A percentile compares a stretch with the other conserved stretches of the same genome.
Evolutionary conservation across 805 yeast species (phyloP).

Genomic region (Wickerhamiella vanderwaltii): DNA sequence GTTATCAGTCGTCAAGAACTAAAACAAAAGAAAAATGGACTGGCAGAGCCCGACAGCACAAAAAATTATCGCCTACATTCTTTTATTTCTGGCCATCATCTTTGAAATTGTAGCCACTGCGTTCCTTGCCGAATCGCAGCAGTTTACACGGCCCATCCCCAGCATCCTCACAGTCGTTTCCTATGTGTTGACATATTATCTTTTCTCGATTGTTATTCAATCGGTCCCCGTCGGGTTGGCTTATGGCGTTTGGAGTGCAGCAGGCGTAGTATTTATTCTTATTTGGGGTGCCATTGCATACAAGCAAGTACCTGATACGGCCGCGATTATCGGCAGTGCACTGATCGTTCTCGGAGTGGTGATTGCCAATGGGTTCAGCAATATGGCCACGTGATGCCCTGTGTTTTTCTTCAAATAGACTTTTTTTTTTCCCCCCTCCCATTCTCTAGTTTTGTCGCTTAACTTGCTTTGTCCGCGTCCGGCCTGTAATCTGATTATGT

Average conservation of each 20-base stretch:
- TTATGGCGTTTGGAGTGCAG: slow-evolving; percentile 12
- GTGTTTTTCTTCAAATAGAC: too few species aligned
- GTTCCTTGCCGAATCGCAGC: slow-evolving; percentile 5
- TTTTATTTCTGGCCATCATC: slow-evolving; percentile 3
- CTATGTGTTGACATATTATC: slow-evolving; percentile 5
- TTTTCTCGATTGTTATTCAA: slow-evolving; percentile 6
- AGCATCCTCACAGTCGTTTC: slow-evolving; percentile 3
- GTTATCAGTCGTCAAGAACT: too few species aligned
- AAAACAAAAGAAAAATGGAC: too few species aligned
- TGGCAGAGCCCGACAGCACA: too few species aligned
- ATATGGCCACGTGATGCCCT: too few species aligned
- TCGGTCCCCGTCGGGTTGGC: slow-evolving; percentile 9
- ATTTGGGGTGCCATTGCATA: slow-evolving; percentile 7
- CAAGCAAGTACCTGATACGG: slow-evolving; percentile 7
- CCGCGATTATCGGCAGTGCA: slow-evolving; percentile 6
- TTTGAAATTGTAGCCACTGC: slow-evolving; percentile 10
- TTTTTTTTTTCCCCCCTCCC: too few species aligned
- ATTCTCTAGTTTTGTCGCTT: too few species aligned
- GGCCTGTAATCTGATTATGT: not conserved
- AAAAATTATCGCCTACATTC: slow-evolving; percentile 3
- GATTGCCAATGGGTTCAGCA: slow-evolving; percentile 9
- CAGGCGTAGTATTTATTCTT: slow-evolving; percentile 6
- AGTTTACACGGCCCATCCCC: slow-evolving; percentile 4
- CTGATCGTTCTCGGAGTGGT: slow-evolving; percentile 9
- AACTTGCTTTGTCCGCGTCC: too few species aligned